Conservation (phyloP, 441 rosid genomes). For the Brassica hybrid region DNA sequence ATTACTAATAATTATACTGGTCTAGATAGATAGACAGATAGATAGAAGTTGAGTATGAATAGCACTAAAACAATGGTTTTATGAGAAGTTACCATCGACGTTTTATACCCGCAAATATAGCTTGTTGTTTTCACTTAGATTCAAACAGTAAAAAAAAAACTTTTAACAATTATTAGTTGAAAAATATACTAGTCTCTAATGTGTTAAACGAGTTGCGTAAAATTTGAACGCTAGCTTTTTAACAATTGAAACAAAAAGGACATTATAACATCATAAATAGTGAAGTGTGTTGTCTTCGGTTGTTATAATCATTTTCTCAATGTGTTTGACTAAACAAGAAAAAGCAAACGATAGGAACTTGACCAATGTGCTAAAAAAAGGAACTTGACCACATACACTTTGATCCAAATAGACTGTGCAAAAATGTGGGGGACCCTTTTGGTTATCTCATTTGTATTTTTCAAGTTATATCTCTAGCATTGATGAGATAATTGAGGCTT, state of each 20-base stretch:
- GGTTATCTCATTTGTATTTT: slow-evolving; percentile 14
- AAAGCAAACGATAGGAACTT: slow-evolving; percentile 44
- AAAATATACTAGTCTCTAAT: neutral
- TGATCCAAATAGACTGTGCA: slow-evolving; percentile 29
- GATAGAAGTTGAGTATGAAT: neutral
- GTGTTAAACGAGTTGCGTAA: neutral
- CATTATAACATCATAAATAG: slow-evolving; percentile 16
- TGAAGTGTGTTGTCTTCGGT: slow-evolving; percentile 20
- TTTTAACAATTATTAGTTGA: neutral
- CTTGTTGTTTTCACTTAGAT: neutral
- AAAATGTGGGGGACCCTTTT: slow-evolving; percentile 30
- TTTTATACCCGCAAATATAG: neutral
- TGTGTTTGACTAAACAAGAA: slow-evolving; percentile 39
- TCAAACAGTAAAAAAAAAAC: neutral
- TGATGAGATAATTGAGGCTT: no score
- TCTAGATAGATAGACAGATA: neutral
- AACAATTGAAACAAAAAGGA: slow-evolving; percentile 1
- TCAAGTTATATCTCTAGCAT: neutral
- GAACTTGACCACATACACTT: slow-evolving; percentile 37
- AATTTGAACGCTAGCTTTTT: neutral
- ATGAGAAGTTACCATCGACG: neutral
- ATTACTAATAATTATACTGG: neutral
- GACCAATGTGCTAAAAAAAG: slow-evolving; percentile 14
- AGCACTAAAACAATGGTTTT: neutral
- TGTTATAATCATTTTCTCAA: slow-evolving; percentile 38